Percentiles rank a stretch among this genome's conserved stretches.
These are phyloP conservation scores for Drechslerella stenobrocha DNA, from an alignment of 2,329 filamentous ascomycete species.

Conservation along the genomic window DNA sequence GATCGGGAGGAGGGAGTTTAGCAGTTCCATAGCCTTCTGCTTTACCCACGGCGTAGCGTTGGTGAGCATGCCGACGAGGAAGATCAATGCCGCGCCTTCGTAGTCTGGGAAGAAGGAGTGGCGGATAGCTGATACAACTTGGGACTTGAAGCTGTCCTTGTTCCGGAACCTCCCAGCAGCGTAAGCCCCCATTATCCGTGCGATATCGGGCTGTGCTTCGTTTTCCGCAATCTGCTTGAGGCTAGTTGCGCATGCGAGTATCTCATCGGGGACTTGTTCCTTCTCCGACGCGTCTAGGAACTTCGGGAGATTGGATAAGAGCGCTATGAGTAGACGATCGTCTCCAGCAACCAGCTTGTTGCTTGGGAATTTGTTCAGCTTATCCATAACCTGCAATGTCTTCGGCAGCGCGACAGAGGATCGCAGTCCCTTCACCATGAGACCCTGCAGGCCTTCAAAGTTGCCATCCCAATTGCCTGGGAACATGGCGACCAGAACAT, in stretches of 20 bases:
- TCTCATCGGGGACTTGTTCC: slow-evolving; percentile 61
- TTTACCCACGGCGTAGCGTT: slow-evolving; percentile 90
- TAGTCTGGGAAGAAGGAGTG: slow-evolving; percentile 77
- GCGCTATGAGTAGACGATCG: slow-evolving; percentile 76
- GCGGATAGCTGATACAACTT: slow-evolving; percentile 73
- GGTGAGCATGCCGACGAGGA: slow-evolving; percentile 86
- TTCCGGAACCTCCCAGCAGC: slow-evolving; percentile 64
- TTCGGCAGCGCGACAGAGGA: slow-evolving; percentile 80
- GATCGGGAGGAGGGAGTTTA: slow-evolving; percentile 80
- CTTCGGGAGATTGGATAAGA: slow-evolving; percentile 88
- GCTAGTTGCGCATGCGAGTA: slow-evolving; percentile 67
- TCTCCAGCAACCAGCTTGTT: slow-evolving; percentile 81
- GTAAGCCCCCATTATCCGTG: slow-evolving; percentile 70
- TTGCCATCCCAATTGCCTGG: slow-evolving; percentile 84
- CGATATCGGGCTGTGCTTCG: slow-evolving; percentile 72
- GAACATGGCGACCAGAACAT: slow-evolving; percentile 75
- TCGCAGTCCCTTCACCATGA: slow-evolving; percentile 88
- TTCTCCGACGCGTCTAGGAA: slow-evolving; percentile 80
- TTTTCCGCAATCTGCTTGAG: slow-evolving; percentile 68
- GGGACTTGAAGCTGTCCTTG: slow-evolving; percentile 71
- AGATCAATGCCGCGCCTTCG: slow-evolving; percentile 83
- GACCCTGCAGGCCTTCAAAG: slow-evolving; percentile 81
- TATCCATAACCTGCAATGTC: slow-evolving; percentile 76
- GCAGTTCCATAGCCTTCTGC: slow-evolving; percentile 85
- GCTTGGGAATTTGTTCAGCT: slow-evolving; percentile 75